Evolutionary conservation across 129 eudicot genomes (phyloP).

Genomic region (Centaurea solstitialis): DNA sequence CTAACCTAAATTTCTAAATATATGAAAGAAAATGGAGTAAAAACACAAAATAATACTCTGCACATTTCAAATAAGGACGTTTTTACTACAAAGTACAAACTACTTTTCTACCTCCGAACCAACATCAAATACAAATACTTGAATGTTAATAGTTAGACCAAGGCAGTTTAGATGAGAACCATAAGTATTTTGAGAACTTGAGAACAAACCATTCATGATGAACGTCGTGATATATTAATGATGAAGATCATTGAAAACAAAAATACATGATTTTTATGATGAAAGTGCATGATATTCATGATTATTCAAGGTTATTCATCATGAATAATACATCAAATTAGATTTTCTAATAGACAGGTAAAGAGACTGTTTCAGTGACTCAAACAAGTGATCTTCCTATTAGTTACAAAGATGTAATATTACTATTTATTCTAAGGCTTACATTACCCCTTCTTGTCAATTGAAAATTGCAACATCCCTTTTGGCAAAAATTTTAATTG

Average conservation of each 20-base stretch:
- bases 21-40: background rate
- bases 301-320: background rate
- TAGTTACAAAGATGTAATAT: no score
- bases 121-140: no score
- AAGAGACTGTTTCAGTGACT: background rate
- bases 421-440: background rate
- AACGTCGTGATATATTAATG: background rate
- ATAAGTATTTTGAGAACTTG: background rate
- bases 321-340: background rate
- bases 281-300: background rate
- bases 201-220: background rate
- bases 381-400: background rate
- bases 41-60: constrained; percentile 1
- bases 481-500: background rate
- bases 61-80: constrained; percentile 6
- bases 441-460: background rate
- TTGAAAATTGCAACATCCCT: background rate
- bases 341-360: background rate
- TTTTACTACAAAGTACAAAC: background rate
- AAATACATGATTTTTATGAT: background rate
- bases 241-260: background rate
- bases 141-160: background rate
- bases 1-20: background rate
- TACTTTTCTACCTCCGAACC: background rate
- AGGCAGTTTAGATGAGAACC: background rate